Conservation (phyloP, 495 filamentous ascomycete genomes). For the Penicillium turbatum region DNA sequence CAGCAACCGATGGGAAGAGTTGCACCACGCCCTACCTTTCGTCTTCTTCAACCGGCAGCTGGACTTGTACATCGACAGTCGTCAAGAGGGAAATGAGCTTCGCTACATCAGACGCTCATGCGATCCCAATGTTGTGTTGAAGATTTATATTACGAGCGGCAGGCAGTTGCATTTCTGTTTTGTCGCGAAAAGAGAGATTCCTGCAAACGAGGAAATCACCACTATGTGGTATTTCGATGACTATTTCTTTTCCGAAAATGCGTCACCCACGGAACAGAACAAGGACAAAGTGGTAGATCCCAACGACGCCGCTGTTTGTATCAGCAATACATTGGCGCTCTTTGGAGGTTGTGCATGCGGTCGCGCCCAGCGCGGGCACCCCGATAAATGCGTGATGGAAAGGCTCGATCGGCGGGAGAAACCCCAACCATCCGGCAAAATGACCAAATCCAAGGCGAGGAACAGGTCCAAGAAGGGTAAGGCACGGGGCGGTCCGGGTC, state of each 20-base stretch:
- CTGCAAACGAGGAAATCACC: constrained; percentile 58
- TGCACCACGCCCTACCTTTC: constrained; percentile 77
- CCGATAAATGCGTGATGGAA: constrained; percentile 62
- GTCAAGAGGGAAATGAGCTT: constrained; percentile 74
- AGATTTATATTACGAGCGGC: constrained; percentile 70
- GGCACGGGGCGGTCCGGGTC: constrained; percentile 60
- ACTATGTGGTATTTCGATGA: constrained; percentile 61
- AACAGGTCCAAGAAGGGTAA: constrained; percentile 59
- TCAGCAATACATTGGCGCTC: constrained; percentile 73
- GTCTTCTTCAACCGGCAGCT: constrained; percentile 79
- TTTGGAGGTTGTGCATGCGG: constrained; percentile 84
- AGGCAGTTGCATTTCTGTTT: constrained; percentile 86
- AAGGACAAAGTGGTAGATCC: constrained; percentile 28
- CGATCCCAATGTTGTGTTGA: constrained; percentile 74
- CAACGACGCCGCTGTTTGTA: constrained; percentile 50
- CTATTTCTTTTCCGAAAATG: constrained; percentile 42
- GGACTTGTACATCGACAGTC: constrained; percentile 86
- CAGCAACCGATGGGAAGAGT: constrained; percentile 67
- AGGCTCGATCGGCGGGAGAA: constrained; percentile 64
- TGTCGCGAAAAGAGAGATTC: constrained; percentile 69
- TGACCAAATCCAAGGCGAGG: constrained; percentile 38
- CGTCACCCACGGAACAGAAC: constrained; percentile 45
- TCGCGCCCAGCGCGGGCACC: constrained; percentile 31
- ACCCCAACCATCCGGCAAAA: constrained; percentile 22
- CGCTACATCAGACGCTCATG: constrained; percentile 88